A percentile compares a stretch with the other conserved stretches of the same genome.
These are phyloP conservation scores for Cucurbita argyrosperma DNA, from an alignment of 306 rosid genomes.

Conservation along the genomic window DNA sequence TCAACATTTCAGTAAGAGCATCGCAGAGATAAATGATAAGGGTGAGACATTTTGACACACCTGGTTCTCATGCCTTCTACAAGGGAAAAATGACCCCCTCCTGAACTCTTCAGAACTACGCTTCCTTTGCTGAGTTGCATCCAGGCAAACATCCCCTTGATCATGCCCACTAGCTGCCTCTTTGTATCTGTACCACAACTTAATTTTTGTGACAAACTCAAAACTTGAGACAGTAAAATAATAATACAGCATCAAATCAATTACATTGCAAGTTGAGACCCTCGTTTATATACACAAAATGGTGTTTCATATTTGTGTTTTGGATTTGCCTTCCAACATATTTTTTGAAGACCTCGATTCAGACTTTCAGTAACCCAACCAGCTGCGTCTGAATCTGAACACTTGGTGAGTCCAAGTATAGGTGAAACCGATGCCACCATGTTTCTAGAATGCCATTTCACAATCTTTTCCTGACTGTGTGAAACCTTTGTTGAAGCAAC, in stretches of 20 bases:
- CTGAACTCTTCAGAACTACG: conserved; percentile 41
- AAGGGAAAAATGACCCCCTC: conserved; percentile 59
- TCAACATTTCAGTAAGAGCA: conserved; percentile 11
- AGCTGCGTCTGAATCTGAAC: conserved; percentile 43
- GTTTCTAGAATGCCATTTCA: conserved; percentile 16
- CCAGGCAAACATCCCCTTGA: conserved; percentile 56
- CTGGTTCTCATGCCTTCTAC: conserved; percentile 64
- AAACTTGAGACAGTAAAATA: conserved; percentile 1
- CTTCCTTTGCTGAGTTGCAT: conserved; percentile 51
- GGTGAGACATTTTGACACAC: conserved; percentile 9
- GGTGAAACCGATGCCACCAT: conserved; percentile 15
- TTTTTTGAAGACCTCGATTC: conserved; percentile 32
- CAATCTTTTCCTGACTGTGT: conserved; percentile 9
- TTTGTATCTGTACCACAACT: conserved; percentile 27
- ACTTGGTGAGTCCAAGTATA: conserved; percentile 40
- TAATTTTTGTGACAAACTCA: conserved; percentile 11
- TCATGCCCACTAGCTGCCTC: conserved; percentile 24
- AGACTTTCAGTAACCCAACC: conserved; percentile 57
- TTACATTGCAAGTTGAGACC: conserved; percentile 42
- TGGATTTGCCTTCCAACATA: conserved; percentile 54
- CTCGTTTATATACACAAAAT: conserved; percentile 63
- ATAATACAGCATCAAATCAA: conserved; percentile 12
- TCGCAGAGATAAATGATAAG: background rate
- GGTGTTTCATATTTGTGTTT: conserved; percentile 22
- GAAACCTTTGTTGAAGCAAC: conserved; percentile 15